These are phyloP conservation scores for Ophiosphaerella korrae DNA, from an alignment of 2,329 filamentous ascomycete genomes.

Conservation along the genomic window DNA sequence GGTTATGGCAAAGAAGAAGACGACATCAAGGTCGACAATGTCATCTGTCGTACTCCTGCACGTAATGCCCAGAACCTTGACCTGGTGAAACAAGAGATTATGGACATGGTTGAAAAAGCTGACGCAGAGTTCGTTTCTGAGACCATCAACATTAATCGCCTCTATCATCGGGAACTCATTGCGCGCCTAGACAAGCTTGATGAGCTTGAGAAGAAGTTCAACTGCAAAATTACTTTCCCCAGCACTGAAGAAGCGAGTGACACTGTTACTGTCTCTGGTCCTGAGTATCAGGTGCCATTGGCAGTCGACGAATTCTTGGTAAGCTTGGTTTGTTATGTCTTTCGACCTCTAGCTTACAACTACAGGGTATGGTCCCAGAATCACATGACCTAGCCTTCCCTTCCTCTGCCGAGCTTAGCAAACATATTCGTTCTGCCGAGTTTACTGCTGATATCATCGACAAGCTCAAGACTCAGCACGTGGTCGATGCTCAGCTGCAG, in stretches of 20 bases:
- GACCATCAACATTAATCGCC: constrained; percentile 87
- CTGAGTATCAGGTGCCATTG: constrained; percentile 96
- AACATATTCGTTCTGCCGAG: constrained; percentile 79
- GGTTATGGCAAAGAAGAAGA: constrained; percentile 94
- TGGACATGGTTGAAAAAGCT: constrained; percentile 98
- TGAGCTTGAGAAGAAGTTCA: constrained; percentile 97
- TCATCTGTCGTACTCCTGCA: constrained; percentile 96
- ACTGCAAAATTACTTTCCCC: constrained; percentile 98
- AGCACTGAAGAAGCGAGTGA: constrained; percentile 98
- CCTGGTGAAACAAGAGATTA: constrained; percentile 96
- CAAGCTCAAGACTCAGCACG: constrained; percentile 89
- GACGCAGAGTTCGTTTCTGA: constrained; percentile 97
- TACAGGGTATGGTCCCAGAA: constrained; percentile 92
- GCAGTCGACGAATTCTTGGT: constrained; percentile 94
- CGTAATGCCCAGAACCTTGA: constrained; percentile 96
- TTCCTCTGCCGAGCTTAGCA: constrained; percentile 74
- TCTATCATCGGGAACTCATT: constrained; percentile 94
- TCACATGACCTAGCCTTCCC: constrained; percentile 89
- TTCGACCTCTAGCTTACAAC: constrained; percentile 34
- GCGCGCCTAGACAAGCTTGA: constrained; percentile 87
- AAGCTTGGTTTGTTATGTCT: constrained; percentile 21
- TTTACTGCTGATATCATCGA: constrained; percentile 80
- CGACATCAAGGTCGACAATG: constrained; percentile 97
- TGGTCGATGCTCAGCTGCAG: constrained; percentile 81
- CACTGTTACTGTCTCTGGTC: constrained; percentile 91